A percentile compares a stretch with the other conserved stretches of the same genome.
These are phyloP conservation scores for Pelargonium myrrhifolium DNA, from an alignment of 441 rosid genomes.

Conservation along the genomic window DNA sequence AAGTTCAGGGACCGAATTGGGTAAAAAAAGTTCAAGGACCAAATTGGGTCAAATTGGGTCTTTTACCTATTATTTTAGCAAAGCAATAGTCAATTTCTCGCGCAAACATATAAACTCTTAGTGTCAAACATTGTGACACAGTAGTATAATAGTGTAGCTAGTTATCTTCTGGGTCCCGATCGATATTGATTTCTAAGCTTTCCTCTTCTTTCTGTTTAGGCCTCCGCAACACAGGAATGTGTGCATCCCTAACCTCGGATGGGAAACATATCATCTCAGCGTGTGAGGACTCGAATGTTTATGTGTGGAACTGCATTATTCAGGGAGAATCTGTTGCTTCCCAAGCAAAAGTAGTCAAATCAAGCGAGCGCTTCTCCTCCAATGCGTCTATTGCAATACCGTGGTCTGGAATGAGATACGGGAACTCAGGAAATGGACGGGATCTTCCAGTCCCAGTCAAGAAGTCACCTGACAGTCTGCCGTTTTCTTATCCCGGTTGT, in stretches of 20 bases:
- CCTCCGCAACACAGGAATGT: conserved; percentile 39
- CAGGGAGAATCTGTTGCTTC: conserved; percentile 27
- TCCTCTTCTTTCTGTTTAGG: conserved; percentile 30
- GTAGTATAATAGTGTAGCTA: not conserved
- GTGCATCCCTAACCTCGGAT: conserved; percentile 63
- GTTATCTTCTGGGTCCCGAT: not conserved
- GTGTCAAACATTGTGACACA: not conserved
- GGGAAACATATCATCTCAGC: conserved; percentile 86
- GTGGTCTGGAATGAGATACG: conserved; percentile 59
- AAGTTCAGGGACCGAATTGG: too few relatives aligned
- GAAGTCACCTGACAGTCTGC: conserved; percentile 24
- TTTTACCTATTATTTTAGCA: too few relatives aligned
- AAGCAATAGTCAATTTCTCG: not conserved
- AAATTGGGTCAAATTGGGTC: too few relatives aligned
- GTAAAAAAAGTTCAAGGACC: too few relatives aligned
- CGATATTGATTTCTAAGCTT: not conserved
- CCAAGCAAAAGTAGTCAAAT: conserved; percentile 41
- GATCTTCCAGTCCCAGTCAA: conserved; percentile 22
- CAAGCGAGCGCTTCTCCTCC: conserved; percentile 67
- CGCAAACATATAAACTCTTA: not conserved
- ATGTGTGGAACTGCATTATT: conserved; percentile 58
- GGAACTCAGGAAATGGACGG: conserved; percentile 23
- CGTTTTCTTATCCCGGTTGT: conserved; percentile 30
- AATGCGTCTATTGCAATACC: conserved; percentile 77
- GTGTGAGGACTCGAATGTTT: conserved; percentile 74